Base-by-base conservation (phyloP, 1,284 basidiomycete species). In the Puccinia hordei region DNA sequence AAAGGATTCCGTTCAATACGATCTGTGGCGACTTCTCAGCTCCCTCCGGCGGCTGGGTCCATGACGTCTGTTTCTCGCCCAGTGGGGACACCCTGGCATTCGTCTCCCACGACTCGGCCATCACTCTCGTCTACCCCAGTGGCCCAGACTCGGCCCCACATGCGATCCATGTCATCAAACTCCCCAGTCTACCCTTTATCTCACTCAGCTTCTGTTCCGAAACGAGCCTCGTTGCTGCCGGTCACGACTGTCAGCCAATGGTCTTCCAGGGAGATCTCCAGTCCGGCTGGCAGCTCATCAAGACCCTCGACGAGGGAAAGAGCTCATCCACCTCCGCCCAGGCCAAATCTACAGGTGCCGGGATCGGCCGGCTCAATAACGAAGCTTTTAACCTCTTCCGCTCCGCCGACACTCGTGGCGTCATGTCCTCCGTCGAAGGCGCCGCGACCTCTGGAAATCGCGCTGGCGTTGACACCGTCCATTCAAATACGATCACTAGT, bases 401-500 rank as follows among this genome's bases (percentile, higher is more conserved):
- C 65, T 90, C 93, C 82, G 97, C 97, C 38, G 97, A 99, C 85
- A 90, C 90, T 77, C 91, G 94, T 71, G 97, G 97, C 51, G 90
- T 91, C 81, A 87, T 83, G 22, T 81, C 88, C 4, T 44, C 69
- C 13, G 86, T 86, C 19, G 82, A 83, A 5, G 83, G 81, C 1
- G 80, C 81, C 2, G 82, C 83, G 1, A 30, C 81, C 1, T 82
- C 83, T 8, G 81, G 80, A 6, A 61, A 81, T 69, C 59, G 85
- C 87, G 92, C 91, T 15, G 92, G 92, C 85, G 88, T 89, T 85
- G 85, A 84, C 84, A 99, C 96, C 2, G 90, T 97, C 59, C 97
- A 99, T 86, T 96, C 98, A 88, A 99, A 99, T 87, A 97, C 95
- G 59, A 98, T 99, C 86, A 98, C 95, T n/a, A 91, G 88, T 83